phyloP scores from a whole-genome alignment of 108 stramenopile genomes.

The Aurantiochytrium sp. region DNA sequence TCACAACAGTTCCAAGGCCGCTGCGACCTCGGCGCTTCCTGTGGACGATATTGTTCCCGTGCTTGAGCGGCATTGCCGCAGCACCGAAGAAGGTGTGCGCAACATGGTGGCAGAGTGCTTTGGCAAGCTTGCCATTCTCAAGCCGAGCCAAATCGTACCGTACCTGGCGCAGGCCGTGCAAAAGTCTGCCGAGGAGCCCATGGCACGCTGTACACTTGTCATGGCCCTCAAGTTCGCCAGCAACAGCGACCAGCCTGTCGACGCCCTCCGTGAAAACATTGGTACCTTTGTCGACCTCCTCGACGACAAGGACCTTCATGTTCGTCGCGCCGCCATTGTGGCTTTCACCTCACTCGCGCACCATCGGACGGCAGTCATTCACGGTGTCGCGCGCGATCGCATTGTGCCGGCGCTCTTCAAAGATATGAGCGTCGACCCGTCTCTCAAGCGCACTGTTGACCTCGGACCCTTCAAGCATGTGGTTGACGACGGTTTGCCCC shows the following conservation, averaged over 20 bases:
- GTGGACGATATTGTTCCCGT: conserved; percentile 63
- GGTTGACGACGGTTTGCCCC: conserved; percentile 88
- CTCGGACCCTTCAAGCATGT: conserved; percentile 96
- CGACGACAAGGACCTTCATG: conserved; percentile 71
- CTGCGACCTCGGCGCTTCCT: conserved; percentile 32
- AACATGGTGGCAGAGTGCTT: conserved; percentile 94
- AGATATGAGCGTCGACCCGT: neutral
- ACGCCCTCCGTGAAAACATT: conserved; percentile 57
- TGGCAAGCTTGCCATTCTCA: conserved; percentile 70
- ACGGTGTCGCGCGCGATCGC: conserved; percentile 22
- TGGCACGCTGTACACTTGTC: conserved; percentile 69
- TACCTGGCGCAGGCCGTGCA: conserved; percentile 27
- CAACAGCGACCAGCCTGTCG: conserved; percentile 52
- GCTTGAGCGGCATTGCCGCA: conserved; percentile 62
- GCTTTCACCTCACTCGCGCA: conserved; percentile 87
- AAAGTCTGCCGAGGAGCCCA: conserved; percentile 45
- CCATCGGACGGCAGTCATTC: conserved; percentile 71
- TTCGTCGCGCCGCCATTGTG: conserved; percentile 70
- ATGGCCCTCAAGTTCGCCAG: conserved; percentile 75
- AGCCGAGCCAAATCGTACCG: conserved; percentile 60
- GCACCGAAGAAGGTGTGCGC: conserved; percentile 79
- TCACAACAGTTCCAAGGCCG: conserved; percentile 48
- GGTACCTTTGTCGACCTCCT: conserved; percentile 65
- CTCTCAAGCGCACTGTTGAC: conserved; percentile 74
- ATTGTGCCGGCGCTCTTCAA: neutral